phyloP scores from a whole-genome alignment of 2,329 filamentous ascomycete genomes.

The Rhinocladiella mackenziei region DNA sequence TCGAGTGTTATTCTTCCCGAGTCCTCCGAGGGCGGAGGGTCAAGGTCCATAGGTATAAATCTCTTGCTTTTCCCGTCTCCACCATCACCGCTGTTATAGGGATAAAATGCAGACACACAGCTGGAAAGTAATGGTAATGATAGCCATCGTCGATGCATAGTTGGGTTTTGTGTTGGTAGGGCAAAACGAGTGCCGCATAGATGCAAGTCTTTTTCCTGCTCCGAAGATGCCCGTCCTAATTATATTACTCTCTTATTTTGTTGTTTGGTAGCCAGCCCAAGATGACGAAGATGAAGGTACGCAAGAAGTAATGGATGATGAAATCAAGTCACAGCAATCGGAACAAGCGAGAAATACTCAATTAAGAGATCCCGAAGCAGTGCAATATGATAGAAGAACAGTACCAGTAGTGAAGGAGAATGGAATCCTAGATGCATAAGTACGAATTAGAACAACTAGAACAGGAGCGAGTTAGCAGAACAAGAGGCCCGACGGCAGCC shows the following conservation, averaged over 20 bases:
- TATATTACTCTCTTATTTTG: not conserved
- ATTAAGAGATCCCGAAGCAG: constrained; percentile 26
- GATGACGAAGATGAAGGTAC: constrained; percentile 11
- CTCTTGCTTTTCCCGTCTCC: constrained; percentile 28
- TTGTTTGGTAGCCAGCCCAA: constrained; percentile 15
- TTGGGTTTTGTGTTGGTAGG: constrained; percentile 4
- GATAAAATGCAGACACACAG: constrained; percentile 41
- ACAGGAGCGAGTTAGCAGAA: not conserved
- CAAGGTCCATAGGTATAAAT: constrained; percentile 34
- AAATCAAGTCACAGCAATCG: constrained; percentile 4
- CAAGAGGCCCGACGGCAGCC: not conserved
- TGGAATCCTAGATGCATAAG: constrained; percentile 2
- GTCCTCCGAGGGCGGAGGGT: constrained; percentile 25
- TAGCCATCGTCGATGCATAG: constrained; percentile 29
- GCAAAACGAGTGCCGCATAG: not conserved
- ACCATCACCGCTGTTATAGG: constrained; percentile 33
- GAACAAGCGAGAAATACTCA: constrained; percentile 22
- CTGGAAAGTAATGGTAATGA: constrained; percentile 24
- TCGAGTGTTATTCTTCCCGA: constrained; percentile 35
- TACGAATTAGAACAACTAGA: constrained; percentile 1
- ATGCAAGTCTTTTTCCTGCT: not conserved
- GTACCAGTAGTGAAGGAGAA: constrained; percentile 3
- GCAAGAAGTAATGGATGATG: constrained; percentile 1
- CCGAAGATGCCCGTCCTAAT: too few species aligned
- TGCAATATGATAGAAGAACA: not conserved